These are phyloP conservation scores for Trifolium fragiferum DNA, from an alignment of 306 rosid genomes.

Conservation along the genomic window DNA sequence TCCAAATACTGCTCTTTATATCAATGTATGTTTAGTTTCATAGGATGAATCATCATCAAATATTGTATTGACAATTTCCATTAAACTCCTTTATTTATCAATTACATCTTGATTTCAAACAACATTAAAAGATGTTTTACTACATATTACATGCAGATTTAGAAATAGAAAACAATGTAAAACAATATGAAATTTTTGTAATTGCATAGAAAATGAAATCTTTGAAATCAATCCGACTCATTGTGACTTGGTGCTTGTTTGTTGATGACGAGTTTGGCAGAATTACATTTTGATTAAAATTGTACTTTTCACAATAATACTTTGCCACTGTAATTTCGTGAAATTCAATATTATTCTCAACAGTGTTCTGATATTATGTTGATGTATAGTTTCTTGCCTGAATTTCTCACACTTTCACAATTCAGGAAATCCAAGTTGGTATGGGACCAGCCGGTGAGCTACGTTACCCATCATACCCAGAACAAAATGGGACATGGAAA, in stretches of 20 bases:
- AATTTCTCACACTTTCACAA: background rate
- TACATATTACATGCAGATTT: background rate
- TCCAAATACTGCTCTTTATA: too few species aligned
- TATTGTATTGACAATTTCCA: too few species aligned
- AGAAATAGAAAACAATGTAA: background rate
- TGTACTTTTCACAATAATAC: background rate
- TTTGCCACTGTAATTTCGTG: background rate
- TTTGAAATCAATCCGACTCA: background rate
- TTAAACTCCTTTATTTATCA: too few species aligned
- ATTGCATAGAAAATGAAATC: background rate
- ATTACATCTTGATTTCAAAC: too few species aligned
- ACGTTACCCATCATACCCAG: slow-evolving; percentile 97
- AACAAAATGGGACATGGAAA: slow-evolving; percentile 84
- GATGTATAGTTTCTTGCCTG: slow-evolving; percentile 5
- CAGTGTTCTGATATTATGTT: background rate
- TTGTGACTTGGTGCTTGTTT: background rate
- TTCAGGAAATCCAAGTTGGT: slow-evolving; percentile 97
- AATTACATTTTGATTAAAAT: background rate
- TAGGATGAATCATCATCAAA: too few species aligned
- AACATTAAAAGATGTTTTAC: background rate
- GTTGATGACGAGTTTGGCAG: background rate
- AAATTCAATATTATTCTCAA: background rate
- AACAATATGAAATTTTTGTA: background rate
- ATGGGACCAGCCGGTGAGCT: slow-evolving; percentile 99
- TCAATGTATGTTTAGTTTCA: too few species aligned